Base-by-base conservation (phyloP, 2,329 filamentous ascomycete genomes). In the Paracoccidioides brasiliensis region DNA sequence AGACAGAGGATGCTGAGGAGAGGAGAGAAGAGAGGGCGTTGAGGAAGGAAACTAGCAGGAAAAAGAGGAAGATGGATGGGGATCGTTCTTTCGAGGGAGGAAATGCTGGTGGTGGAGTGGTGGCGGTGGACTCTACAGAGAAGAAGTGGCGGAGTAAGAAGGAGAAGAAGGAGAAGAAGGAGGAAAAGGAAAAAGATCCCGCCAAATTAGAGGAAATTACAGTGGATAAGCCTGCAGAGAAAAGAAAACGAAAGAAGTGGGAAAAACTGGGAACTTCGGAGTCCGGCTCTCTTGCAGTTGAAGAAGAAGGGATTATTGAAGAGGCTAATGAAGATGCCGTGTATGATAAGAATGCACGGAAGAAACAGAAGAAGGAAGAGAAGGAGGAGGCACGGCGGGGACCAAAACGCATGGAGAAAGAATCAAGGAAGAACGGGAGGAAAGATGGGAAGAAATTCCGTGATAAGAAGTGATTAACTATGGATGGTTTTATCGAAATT, bases 381-480 rank as follows among this genome's bases (percentile, higher is more conserved):
- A 63, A 59, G 67, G 61, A 58, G 63, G 59, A 53, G 52, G 56
- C 55, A 37, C 63, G 49, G 59, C 62, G 57, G 57, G 61, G 56
- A 64, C 63, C 60, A 38, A 59, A 61, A 54, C 56, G 61, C 5
- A 68, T 68, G 43, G 64, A 66, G 3, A 61, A 60, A 4, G 75
- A 78, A 58, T 77, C 78, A 56, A 80, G 76, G 61, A 54, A 12
- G 70, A 71, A 53, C 71, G 75, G 64, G 62, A 73, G 70, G 56
- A 75, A 71, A 66, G 71, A 71, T 62, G 72, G 61, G 61, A 65
- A 68, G 55, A 67, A 70, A 59, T 64, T 67, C 15, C 51, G 62
- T 64, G 32, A 35, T 44, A 52, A 56, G 51, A 15, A 35, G 30
- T 38, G 33, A 41, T 22, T 1, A 22, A 22, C 35, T 37, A 71